A percentile compares a stretch with the other conserved stretches of the same genome.
Evolutionary conservation across 2,329 filamentous ascomycete genomes (phyloP).

Genomic region (Cladorrhinum sp.): DNA sequence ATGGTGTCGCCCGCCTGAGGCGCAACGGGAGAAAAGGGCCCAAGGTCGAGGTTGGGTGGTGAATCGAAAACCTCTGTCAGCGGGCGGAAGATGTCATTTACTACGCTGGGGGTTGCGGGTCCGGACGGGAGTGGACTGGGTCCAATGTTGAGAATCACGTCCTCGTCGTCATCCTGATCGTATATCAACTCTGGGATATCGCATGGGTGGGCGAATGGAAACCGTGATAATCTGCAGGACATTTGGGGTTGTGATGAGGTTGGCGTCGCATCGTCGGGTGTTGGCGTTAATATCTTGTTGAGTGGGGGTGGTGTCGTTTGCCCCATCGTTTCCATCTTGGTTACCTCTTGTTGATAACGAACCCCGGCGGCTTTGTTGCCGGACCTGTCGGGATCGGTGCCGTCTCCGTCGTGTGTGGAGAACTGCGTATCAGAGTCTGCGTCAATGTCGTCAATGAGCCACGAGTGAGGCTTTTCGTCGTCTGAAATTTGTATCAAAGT

Average conservation of each 20-base stretch:
- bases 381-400: background rate
- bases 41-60: constrained; percentile 9
- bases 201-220: constrained; percentile 22
- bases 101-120: constrained; percentile 12
- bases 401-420: background rate
- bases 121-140: constrained; percentile 8
- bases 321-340: background rate
- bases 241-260: constrained; percentile 13
- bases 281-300: constrained; percentile 1
- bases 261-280: constrained; percentile 1
- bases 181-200: constrained; percentile 24
- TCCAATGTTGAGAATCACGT: background rate
- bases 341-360: background rate
- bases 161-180: constrained; percentile 20
- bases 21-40: constrained; percentile 1
- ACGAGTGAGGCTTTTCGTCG: background rate
- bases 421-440: constrained; percentile 16
- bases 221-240: constrained; percentile 23
- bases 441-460: constrained; percentile 22
- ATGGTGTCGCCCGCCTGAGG: background rate
- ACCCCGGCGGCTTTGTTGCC: background rate
- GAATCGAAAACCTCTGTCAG: constrained; percentile 7
- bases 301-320: background rate
- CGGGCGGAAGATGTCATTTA: constrained; percentile 19
- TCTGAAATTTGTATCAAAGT: constrained; percentile 18